Evolutionary conservation across 371 early-diverging fungal genomes (phyloP), one percentile per base, ranked within the genome.

Genomic region (Actinomortierella ambigua): DNA sequence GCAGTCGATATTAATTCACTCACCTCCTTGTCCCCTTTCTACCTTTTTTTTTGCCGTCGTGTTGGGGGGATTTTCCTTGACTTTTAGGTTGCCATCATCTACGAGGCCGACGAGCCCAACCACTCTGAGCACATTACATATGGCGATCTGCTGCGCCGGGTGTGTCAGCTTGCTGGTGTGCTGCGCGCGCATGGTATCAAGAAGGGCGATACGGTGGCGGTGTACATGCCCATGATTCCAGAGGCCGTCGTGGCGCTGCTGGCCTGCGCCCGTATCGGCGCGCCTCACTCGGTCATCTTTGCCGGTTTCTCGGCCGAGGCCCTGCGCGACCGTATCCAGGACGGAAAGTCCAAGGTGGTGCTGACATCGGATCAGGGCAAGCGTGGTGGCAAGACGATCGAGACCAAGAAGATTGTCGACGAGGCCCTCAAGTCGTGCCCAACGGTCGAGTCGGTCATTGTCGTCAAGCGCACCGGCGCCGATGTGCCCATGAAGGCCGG

Each of bases 181-280:
- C 78, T 98, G 14, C 81, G 81, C 54, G 84, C 82, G 44, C 79
- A 88, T 52, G 97, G 96, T 15, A 83, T 96, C 51, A 83, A 87
- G 61, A 94, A 95, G 79, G 96, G 97, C 44, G 95, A 96, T 68
- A 89, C 88, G 4, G 96, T 98, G 23, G 87, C 95, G 40, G 90
- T 98, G 62, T 98, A 98, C 77, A 93, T 98, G 95, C 96, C 98
- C 40, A 98, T 97, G 97, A 88, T 95, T 40, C 96, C 98, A 14
- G 93, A 97, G 75, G 94, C 98, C 3, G 87, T 93, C 1, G 88
- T 93, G 56, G 88, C 94, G 1, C 89, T 95, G 84, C 84, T 99
- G 40, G 98, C 99, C 17, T 96, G 97, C 79, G 93, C 96, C 3
- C 87, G 98, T 46, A 80, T 98, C 20, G 99, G 99, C 22, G 86